Percentiles rank a stretch among this genome's conserved stretches.
Evolutionary conservation across 73 alveolate genomes (phyloP).

Genomic region (Symbiodinium natans): DNA sequence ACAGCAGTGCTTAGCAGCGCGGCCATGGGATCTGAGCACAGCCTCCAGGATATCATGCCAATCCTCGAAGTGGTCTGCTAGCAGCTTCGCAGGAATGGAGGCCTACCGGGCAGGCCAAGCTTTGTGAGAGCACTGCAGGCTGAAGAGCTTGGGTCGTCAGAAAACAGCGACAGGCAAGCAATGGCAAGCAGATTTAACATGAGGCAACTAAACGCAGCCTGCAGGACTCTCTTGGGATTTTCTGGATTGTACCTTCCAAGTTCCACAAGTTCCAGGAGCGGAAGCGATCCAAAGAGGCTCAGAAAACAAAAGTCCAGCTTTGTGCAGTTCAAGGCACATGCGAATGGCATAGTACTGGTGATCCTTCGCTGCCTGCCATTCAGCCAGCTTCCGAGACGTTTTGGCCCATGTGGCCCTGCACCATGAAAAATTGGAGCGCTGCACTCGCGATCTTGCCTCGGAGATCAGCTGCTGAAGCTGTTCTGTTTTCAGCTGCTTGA

Average conservation of each 20-base stretch:
- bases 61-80: conserved; percentile 88
- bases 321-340: conserved; percentile 15
- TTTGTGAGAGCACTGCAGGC: too few relatives aligned
- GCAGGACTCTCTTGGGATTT: conserved; percentile 70
- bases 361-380: not conserved
- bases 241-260: conserved; percentile 66
- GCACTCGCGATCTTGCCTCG: not conserved
- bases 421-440: too few relatives aligned
- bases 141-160: too few relatives aligned
- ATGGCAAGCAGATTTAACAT: too few relatives aligned
- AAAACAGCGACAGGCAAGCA: too few relatives aligned
- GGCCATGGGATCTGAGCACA: not conserved
- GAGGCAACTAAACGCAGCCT: not conserved
- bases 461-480: conserved; percentile 65
- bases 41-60: conserved; percentile 92
- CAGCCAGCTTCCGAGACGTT: not conserved
- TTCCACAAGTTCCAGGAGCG: too few relatives aligned
- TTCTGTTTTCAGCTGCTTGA: conserved; percentile 62
- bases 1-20: not conserved
- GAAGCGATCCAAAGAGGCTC: not conserved
- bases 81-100: conserved; percentile 82
- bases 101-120: conserved; percentile 1
- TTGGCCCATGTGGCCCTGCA: not conserved
- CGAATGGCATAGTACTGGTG: conserved; percentile 88
- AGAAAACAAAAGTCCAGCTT: too few relatives aligned